Base-by-base conservation (phyloP, 1,284 basidiomycete genomes). In the Ustilago nuda region DNA sequence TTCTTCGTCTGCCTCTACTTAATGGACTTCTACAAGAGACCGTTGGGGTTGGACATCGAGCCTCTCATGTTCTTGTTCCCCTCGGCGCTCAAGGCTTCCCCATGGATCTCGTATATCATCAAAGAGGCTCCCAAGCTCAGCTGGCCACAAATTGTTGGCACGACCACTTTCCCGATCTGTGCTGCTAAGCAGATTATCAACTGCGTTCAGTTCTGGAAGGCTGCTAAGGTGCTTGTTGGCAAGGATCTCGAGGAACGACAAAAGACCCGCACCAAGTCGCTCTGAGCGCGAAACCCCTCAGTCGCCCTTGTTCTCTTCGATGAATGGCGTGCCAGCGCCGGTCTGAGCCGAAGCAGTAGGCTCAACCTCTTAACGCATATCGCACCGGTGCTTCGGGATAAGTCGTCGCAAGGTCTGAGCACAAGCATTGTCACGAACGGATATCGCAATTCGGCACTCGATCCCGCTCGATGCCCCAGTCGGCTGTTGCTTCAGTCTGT, bases 1-100 rank as follows among this genome's bases (percentile, higher is more conserved):
- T 99, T 98, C 89, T 99, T 94, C 87, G 94, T 99, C 80, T 91
- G 93, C 52, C 89, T 99, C 45, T 99, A 99, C 88, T 91, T 99
- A 76, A 93, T 94, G 89, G 92, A 93, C 84, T 95, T 92, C 91
- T 91, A 92, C 63, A 80, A 77, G 53, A 66, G 67, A 33, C 83
- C 84, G 5, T 64, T 85, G 11, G 83, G 73, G 3, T 48, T 85
- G 33, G 61, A 82, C 19, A 58, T 82, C 35, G 69, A 71, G 27
- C 70, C 76, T 1, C 55, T 78, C 35, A 33, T 83, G 43, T 70
- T 77, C 54, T 56, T 83, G 33, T 57, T 76, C 17, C 55, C 72
- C 3, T 60, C 66, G 4, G 41, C 73, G 36, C 45, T 81, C 58
- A 66, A 66, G 45, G 62, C 64, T 2, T 66, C 66, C n/a, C 70